A percentile compares a stretch with the other conserved stretches of the same genome.
phyloP scores from a whole-genome alignment of 305 asterid species.

The Fraxinus baroniana region DNA sequence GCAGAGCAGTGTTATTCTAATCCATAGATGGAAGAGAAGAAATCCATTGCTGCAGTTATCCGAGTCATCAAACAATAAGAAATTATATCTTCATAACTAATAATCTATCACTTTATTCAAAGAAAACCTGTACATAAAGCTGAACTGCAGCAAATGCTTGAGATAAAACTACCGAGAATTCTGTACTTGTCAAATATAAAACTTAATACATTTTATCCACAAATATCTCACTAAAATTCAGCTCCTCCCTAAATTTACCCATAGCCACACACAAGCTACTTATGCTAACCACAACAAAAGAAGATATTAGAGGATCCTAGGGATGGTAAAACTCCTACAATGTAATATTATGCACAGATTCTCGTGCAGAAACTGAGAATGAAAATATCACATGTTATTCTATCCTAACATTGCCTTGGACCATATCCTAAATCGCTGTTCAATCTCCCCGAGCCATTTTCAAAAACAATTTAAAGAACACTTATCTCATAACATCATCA shows the following conservation, averaged over 20 bases:
- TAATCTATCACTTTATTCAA: neutral
- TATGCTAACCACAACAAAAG: neutral
- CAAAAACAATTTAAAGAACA: neutral
- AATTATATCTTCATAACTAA: constrained; percentile 11
- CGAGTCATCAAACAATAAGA: neutral
- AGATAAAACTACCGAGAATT: constrained; percentile 4
- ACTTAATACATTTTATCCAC: neutral
- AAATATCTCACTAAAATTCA: neutral
- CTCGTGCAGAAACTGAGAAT: neutral
- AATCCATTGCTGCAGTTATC: neutral
- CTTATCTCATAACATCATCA: neutral
- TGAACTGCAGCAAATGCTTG: neutral
- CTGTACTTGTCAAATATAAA: neutral
- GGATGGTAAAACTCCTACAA: neutral
- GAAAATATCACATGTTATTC: neutral
- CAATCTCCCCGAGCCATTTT: neutral
- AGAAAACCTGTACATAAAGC: neutral
- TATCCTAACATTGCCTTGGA: constrained; percentile 2
- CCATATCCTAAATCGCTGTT: neutral
- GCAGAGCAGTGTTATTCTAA: neutral
- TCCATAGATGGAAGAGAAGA: neutral
- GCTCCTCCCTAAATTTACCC: constrained; percentile 5
- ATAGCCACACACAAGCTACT: neutral
- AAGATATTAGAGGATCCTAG: neutral
- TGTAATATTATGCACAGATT: neutral